Percentiles rank a stretch among this genome's conserved stretches.
phyloP scores from a whole-genome alignment of 2,329 filamentous ascomycete genomes.

The Alternaria arbusti region DNA sequence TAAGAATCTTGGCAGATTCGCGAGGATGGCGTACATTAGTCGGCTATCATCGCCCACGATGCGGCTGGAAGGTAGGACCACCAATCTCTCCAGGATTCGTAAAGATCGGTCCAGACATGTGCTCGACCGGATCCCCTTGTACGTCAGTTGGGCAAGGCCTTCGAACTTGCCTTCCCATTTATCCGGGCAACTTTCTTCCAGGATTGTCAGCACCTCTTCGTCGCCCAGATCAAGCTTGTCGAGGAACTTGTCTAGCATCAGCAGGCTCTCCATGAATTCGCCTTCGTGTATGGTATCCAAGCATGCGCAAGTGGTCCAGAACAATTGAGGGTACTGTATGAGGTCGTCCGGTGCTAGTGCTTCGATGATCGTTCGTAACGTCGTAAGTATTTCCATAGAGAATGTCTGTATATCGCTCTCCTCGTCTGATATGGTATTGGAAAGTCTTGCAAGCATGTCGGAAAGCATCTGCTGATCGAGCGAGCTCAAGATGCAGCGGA shows the following conservation, averaged over 20 bases:
- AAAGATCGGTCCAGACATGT: conserved; percentile 80
- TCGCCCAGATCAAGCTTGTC: conserved; percentile 82
- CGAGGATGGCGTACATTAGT: conserved; percentile 83
- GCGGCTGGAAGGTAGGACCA: conserved; percentile 77
- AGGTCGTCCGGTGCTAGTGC: conserved; percentile 82
- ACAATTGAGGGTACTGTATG: conserved; percentile 89
- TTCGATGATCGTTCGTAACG: conserved; percentile 86
- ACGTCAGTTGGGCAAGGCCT: conserved; percentile 82
- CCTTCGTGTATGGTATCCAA: conserved; percentile 95
- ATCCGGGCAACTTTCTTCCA: conserved; percentile 79
- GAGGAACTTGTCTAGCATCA: conserved; percentile 88
- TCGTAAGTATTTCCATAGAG: conserved; percentile 96
- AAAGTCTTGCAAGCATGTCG: conserved; percentile 93
- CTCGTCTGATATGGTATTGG: conserved; percentile 96
- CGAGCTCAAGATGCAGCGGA: conserved; percentile 88
- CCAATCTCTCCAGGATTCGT: conserved; percentile 76
- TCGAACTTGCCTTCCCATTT: conserved; percentile 91
- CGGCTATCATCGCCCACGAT: conserved; percentile 84
- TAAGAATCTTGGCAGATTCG: conserved; percentile 88
- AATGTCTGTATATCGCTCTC: conserved; percentile 94
- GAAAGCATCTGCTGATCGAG: conserved; percentile 93
- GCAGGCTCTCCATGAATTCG: conserved; percentile 88
- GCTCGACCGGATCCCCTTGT: conserved; percentile 91
- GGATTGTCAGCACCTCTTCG: conserved; percentile 68
- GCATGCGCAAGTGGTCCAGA: conserved; percentile 97